Evolutionary conservation across 2,329 filamentous ascomycete species (phyloP).

Genomic region (Trichoderma brevicompactum): DNA sequence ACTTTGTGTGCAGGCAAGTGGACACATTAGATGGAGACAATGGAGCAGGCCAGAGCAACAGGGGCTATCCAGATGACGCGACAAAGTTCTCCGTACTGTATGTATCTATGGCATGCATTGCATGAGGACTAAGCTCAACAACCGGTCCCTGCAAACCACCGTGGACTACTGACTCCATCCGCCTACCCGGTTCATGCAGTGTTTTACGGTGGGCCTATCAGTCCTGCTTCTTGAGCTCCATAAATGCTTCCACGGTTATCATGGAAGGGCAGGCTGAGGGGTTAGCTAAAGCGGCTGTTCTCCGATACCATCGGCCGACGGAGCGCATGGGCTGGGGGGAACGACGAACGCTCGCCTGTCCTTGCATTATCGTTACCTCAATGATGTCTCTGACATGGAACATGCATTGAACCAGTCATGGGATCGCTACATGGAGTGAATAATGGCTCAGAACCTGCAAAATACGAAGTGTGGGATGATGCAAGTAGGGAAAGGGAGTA

Average conservation of each 20-base stretch:
- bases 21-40: conserved; percentile 23
- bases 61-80: conserved; percentile 22
- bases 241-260: neutral
- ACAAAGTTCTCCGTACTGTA: conserved; percentile 24
- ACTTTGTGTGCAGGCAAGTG: conserved; percentile 8
- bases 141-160: conserved; percentile 29
- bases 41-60: conserved; percentile 12
- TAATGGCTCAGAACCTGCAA: no score
- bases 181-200: conserved; percentile 29
- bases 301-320: conserved; percentile 24
- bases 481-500: neutral
- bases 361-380: neutral
- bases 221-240: neutral
- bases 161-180: conserved; percentile 24
- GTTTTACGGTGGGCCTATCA: conserved; percentile 25
- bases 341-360: neutral
- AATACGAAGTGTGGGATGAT: no score
- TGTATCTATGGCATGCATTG: conserved; percentile 35
- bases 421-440: conserved; percentile 3
- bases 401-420: conserved; percentile 2
- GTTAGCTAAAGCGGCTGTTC: neutral
- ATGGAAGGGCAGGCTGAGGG: neutral
- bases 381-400: neutral
- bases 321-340: neutral
- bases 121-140: conserved; percentile 32